Evolutionary conservation across 306 rosid species (phyloP).

Genomic region (Cyamopsis tetragonoloba): DNA sequence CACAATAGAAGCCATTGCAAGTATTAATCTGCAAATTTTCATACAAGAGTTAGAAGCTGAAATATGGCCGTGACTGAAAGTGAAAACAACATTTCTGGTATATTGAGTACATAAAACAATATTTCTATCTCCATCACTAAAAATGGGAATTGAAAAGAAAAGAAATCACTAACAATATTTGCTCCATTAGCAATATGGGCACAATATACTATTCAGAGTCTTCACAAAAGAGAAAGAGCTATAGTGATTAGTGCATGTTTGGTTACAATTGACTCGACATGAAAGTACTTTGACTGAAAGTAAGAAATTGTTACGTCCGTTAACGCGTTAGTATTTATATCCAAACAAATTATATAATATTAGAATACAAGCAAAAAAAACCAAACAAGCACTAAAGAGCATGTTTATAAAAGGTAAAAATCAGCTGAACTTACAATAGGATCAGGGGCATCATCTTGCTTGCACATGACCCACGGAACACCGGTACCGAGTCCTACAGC

Average conservation of each 20-base stretch:
- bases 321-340: no score
- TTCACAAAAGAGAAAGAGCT: conserved; percentile 35
- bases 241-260: no score
- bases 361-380: no score
- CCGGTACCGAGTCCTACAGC: conserved; percentile 88
- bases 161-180: no score
- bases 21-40: conserved; percentile 66
- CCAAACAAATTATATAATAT: no score
- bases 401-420: conserved; percentile 15
- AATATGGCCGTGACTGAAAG: background rate
- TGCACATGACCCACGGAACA: conserved; percentile 99
- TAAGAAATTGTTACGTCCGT: no score
- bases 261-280: no score
- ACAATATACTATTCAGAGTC: conserved; percentile 24
- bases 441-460: conserved; percentile 99
- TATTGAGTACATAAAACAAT: conserved; percentile 10
- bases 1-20: conserved; percentile 97
- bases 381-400: no score
- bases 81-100: background rate
- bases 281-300: no score
- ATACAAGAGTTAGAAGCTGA: conserved; percentile 20
- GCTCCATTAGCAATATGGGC: conserved; percentile 29
- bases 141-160: no score
- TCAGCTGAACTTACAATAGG: conserved; percentile 66
- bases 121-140: background rate